A percentile compares a stretch with the other conserved stretches of the same genome.
Evolutionary conservation across 1,139 yeast species (phyloP).

Genomic region (Pichia sp.): DNA sequence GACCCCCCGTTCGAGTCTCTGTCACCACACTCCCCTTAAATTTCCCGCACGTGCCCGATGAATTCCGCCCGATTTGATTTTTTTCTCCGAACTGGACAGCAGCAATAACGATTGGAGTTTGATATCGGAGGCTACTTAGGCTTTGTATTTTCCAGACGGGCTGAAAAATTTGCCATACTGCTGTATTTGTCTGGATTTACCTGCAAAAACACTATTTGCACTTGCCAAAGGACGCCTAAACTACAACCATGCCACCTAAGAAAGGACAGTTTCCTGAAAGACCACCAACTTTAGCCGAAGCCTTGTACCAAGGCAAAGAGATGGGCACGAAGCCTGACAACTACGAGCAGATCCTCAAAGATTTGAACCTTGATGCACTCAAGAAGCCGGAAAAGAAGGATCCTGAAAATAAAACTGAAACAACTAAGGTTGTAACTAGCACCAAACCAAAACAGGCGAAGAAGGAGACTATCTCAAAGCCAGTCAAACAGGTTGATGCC

Average conservation of each 20-base stretch:
- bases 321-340: constrained; percentile 16
- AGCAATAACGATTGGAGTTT: neutral
- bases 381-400: neutral
- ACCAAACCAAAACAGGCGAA: neutral
- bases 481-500: constrained; percentile 14
- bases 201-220: neutral
- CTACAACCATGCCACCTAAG: constrained; percentile 10
- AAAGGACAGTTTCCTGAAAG: constrained; percentile 21
- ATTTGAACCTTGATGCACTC: constrained; percentile 5
- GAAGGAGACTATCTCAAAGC: neutral
- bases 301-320: constrained; percentile 15
- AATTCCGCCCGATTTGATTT: neutral
- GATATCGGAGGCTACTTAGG: neutral
- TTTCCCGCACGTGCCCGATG: neutral
- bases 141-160: neutral
- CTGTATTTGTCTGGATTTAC: too few species aligned
- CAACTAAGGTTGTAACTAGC: neutral
- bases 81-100: neutral
- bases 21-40: neutral
- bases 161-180: neutral
- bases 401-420: neutral
- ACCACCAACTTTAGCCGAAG: constrained; percentile 21
- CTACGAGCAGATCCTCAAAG: constrained; percentile 12
- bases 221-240: neutral
- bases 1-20: neutral